These are phyloP conservation scores for Senna siamea DNA, from an alignment of 306 rosid genomes.

Conservation along the genomic window DNA sequence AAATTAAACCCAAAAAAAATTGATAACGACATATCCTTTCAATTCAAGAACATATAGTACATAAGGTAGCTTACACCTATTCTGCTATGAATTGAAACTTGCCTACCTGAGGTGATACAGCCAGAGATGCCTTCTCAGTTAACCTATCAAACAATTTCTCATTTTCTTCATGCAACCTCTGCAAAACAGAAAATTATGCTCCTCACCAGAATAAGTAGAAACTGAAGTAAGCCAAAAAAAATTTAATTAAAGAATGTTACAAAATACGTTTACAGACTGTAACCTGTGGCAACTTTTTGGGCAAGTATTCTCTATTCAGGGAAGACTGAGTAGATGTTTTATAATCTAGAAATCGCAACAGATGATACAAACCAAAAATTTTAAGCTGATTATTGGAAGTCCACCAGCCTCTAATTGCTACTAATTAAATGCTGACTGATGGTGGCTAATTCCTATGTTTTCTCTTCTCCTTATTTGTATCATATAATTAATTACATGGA, in stretches of 20 bases:
- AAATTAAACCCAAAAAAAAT: not conserved
- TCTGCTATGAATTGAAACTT: conserved; percentile 33
- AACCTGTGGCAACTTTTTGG: not conserved
- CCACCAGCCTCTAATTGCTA: not conserved
- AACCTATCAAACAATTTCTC: conserved; percentile 91
- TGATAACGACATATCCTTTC: not conserved
- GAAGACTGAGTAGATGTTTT: conserved; percentile 6
- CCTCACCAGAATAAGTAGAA: conserved; percentile 19
- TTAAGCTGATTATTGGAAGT: not conserved
- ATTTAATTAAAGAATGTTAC: not conserved
- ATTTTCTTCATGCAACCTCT: conserved; percentile 99
- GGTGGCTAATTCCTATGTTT: too few relatives aligned
- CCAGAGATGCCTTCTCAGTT: conserved; percentile 80
- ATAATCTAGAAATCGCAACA: conserved; percentile 22
- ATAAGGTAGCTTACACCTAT: conserved; percentile 3
- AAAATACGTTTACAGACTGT: conserved; percentile 22
- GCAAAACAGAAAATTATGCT: conserved; percentile 47
- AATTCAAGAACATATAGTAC: not conserved
- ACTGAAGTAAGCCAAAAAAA: conserved; percentile 14
- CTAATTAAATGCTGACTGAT: too few relatives aligned
- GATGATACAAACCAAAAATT: conserved; percentile 23
- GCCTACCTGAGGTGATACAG: conserved; percentile 72
- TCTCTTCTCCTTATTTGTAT: too few relatives aligned
- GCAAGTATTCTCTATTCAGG: not conserved
- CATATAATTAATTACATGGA: too few relatives aligned